Conservation (phyloP, 495 filamentous ascomycete species). For the Friedmanniomyces simplex region DNA sequence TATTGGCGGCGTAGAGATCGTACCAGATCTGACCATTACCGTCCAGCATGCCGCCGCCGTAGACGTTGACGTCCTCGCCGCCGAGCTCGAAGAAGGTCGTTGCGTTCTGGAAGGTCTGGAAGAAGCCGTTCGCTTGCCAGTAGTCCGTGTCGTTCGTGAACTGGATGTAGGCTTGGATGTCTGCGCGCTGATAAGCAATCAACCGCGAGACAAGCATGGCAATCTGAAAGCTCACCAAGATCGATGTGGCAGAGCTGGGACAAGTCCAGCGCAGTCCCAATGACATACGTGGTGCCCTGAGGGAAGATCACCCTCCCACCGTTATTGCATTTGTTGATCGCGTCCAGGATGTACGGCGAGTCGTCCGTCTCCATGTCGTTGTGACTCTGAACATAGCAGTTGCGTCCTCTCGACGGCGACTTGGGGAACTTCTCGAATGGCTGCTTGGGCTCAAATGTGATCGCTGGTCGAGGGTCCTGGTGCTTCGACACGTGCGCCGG, state of each 20-base stretch:
- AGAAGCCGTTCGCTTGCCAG: constrained; percentile 54
- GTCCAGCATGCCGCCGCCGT: constrained; percentile 51
- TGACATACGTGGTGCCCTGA: constrained; percentile 42
- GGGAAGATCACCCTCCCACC: constrained; percentile 57
- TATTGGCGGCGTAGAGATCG: constrained; percentile 46
- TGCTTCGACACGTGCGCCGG: constrained; percentile 4
- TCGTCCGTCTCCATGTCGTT: constrained; percentile 45
- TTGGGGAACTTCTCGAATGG: constrained; percentile 16
- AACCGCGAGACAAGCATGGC: not conserved
- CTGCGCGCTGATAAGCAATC: constrained; percentile 22
- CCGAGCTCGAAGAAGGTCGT: constrained; percentile 62
- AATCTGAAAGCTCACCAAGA: constrained; percentile 28
- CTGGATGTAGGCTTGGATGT: constrained; percentile 44
- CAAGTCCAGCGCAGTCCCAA: constrained; percentile 56
- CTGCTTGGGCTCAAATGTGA: constrained; percentile 10
- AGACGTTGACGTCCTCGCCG: constrained; percentile 58
- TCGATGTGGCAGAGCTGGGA: constrained; percentile 55
- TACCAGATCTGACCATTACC: constrained; percentile 66
- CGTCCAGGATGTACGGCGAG: constrained; percentile 45
- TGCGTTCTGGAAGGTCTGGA: constrained; percentile 52
- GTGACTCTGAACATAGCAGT: constrained; percentile 24
- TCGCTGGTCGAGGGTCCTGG: not conserved
- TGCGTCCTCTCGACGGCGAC: constrained; percentile 19
- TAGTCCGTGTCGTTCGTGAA: constrained; percentile 59
- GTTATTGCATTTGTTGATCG: constrained; percentile 53